These are phyloP conservation scores for Agrocybe chaxingu DNA, from an alignment of 768 basidiomycete genomes.

Conservation along the genomic window DNA sequence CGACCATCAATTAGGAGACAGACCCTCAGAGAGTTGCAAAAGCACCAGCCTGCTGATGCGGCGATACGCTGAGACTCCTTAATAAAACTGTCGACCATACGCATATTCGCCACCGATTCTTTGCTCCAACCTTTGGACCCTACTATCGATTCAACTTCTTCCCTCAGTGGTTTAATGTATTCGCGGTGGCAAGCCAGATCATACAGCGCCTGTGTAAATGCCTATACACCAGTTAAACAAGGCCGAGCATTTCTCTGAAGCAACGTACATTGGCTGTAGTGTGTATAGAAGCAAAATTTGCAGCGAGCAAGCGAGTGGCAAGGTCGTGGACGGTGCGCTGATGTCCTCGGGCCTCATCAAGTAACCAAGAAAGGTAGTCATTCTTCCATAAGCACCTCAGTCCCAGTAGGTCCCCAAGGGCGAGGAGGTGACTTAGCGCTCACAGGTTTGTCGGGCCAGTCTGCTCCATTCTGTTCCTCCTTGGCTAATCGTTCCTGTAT, in stretches of 20 bases:
- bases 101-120: conserved; percentile 29
- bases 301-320: conserved; percentile 25
- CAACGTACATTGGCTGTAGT: conserved; percentile 32
- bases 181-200: conserved; percentile 25
- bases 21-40: neutral
- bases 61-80: conserved; percentile 34
- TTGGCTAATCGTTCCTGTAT: conserved; percentile 29
- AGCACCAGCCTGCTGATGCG: conserved; percentile 15
- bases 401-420: neutral
- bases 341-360: conserved; percentile 31
- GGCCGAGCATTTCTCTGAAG: neutral
- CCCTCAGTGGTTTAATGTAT: conserved; percentile 8
- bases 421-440: neutral
- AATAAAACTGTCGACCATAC: conserved; percentile 41
- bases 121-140: conserved; percentile 30
- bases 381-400: conserved; percentile 24
- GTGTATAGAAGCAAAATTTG: conserved; percentile 40
- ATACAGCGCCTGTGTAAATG: conserved; percentile 26
- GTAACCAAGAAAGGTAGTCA: conserved; percentile 44
- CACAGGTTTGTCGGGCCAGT: conserved; percentile 31
- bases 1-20: neutral
- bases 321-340: conserved; percentile 24
- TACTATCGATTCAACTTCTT: conserved; percentile 32
- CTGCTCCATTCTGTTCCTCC: conserved; percentile 24
- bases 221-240: conserved; percentile 4